A percentile compares a stretch with the other conserved stretches of the same genome.
Evolutionary conservation across 148 eudicot species (phyloP).

Genomic region (Amaranthus hypochondriacus): DNA sequence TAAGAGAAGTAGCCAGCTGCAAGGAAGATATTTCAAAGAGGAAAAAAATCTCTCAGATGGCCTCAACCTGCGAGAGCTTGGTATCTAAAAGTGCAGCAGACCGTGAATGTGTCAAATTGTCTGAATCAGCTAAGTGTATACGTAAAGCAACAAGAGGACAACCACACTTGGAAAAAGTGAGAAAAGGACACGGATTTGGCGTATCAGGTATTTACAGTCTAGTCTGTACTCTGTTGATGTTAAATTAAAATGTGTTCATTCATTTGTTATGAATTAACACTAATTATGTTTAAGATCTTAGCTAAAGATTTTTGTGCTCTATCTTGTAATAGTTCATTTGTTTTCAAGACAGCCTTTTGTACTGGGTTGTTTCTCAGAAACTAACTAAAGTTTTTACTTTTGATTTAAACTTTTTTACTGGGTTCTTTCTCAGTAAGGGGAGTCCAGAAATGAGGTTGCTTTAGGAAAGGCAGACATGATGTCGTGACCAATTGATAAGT

Average conservation of each 20-base stretch:
- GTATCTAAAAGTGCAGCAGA: constrained; percentile 33
- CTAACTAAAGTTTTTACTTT: too few relatives aligned
- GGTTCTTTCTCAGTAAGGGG: too few relatives aligned
- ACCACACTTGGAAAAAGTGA: constrained; percentile 31
- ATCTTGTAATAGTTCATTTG: neutral
- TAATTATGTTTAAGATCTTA: neutral
- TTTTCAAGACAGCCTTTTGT: too few relatives aligned
- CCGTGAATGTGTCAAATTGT: constrained; percentile 33
- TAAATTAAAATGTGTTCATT: neutral
- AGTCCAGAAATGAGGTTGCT: too few relatives aligned
- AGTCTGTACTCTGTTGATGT: neutral
- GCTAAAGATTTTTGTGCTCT: neutral
- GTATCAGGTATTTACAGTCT: constrained; percentile 44
- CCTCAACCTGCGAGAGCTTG: constrained; percentile 27
- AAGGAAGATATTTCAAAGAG: constrained; percentile 29
- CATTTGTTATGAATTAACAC: neutral
- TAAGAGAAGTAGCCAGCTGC: constrained; percentile 20
- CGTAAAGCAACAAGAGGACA: constrained; percentile 46
- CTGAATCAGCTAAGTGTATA: constrained; percentile 41
- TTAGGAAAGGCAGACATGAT: too few relatives aligned
- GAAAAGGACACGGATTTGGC: constrained; percentile 35
- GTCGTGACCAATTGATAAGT: too few relatives aligned
- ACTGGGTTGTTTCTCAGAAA: too few relatives aligned
- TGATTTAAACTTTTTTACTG: too few relatives aligned
- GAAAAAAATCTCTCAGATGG: constrained; percentile 29